A percentile compares a stretch with the other conserved stretches of the same genome.
These are phyloP conservation scores for Osmanthus fragrans DNA, from an alignment of 257 asterid species.

Conservation along the genomic window DNA sequence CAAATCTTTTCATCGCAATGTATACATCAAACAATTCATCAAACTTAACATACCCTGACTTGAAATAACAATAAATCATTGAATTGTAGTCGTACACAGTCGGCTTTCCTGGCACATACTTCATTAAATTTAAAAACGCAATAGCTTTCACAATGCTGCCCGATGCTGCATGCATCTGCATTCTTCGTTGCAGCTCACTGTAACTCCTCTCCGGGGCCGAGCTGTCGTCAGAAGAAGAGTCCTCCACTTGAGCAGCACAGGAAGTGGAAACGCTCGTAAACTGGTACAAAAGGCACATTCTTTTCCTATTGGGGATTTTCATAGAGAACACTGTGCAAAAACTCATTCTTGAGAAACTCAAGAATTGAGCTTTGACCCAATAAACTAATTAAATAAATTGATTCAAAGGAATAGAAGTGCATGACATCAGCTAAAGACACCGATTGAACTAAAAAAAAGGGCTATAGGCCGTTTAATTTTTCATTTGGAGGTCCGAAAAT, in stretches of 20 bases:
- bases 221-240: conserved; percentile 36
- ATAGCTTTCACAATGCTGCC: conserved; percentile 47
- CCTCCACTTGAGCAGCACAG: conserved; percentile 38
- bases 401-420: conserved; percentile 17
- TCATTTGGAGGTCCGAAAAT: background rate
- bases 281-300: conserved; percentile 16
- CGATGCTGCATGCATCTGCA: conserved; percentile 49
- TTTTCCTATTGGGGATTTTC: conserved; percentile 10
- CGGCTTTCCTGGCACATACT: conserved; percentile 46
- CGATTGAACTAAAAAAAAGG: background rate
- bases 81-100: conserved; percentile 50
- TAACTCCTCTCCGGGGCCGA: conserved; percentile 21
- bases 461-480: background rate
- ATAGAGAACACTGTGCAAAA: conserved; percentile 19
- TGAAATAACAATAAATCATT: conserved; percentile 47
- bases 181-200: conserved; percentile 37
- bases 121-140: conserved; percentile 44
- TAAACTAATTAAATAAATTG: conserved; percentile 8
- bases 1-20: conserved; percentile 48
- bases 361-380: conserved; percentile 12
- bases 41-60: conserved; percentile 39
- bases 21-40: conserved; percentile 45
- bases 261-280: conserved; percentile 33
- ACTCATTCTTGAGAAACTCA: conserved; percentile 27
- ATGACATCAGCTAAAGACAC: conserved; percentile 17